A percentile compares a stretch with the other conserved stretches of the same genome.
Evolutionary conservation across 768 basidiomycete species (phyloP).

Genomic region (Trametes meyenii): DNA sequence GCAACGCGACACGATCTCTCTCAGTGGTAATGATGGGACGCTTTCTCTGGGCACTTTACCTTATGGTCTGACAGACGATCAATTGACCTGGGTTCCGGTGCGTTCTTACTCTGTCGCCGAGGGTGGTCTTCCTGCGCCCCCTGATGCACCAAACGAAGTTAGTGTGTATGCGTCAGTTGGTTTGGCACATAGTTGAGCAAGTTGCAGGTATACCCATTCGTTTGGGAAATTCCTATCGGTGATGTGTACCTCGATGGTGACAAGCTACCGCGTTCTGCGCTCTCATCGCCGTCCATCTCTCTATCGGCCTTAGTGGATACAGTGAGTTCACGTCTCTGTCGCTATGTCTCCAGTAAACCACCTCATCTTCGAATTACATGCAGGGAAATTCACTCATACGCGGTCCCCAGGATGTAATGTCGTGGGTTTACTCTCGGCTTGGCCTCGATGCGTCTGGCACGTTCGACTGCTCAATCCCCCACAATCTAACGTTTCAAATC

Average conservation of each 20-base stretch:
- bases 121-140: slow-evolving; percentile 58
- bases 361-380: not conserved
- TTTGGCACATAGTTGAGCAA: not conserved
- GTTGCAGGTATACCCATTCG: slow-evolving; percentile 34
- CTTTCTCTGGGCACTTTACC: slow-evolving; percentile 72
- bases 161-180: not conserved
- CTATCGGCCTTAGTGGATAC: slow-evolving; percentile 75
- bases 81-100: slow-evolving; percentile 68
- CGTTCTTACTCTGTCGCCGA: slow-evolving; percentile 53
- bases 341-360: not conserved
- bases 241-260: slow-evolving; percentile 72
- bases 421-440: slow-evolving; percentile 46
- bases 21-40: slow-evolving; percentile 69
- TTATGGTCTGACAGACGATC: slow-evolving; percentile 44
- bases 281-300: slow-evolving; percentile 49
- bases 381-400: slow-evolving; percentile 81
- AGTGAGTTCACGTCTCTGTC: slow-evolving; percentile 36
- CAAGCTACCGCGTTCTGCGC: slow-evolving; percentile 56
- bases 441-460: slow-evolving; percentile 36
- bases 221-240: slow-evolving; percentile 73
- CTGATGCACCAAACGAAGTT: slow-evolving; percentile 64
- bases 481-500: slow-evolving; percentile 68
- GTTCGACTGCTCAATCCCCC: slow-evolving; percentile 62
- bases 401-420: slow-evolving; percentile 68
- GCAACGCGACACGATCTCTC: slow-evolving; percentile 67